Base-by-base conservation (phyloP, 192 early-diverging fungal genomes). In the Linderina pennispora region DNA sequence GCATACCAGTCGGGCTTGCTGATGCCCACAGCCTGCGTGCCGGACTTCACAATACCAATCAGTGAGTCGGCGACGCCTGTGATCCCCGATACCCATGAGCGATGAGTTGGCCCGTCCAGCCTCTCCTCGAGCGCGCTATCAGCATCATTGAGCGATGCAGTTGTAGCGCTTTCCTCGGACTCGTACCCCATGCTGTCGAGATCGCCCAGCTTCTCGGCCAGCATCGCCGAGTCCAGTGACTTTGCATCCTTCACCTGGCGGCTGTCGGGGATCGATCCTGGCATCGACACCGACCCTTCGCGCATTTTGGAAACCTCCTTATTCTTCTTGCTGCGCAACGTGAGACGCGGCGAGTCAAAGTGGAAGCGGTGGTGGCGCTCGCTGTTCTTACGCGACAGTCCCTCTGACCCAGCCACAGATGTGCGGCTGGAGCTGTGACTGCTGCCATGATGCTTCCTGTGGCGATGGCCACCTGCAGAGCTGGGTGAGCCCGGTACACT, bases 351-450 rank as follows among this genome's bases (percentile, higher is more conserved):
- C 36, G 65, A 68, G 20, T 57, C 58, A 28, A 61, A 33, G 33
- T 45, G 64, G 31, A 62, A 41, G 25, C 54, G 33, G 23, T 48
- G 35, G 36, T 43, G 39, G 26, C 39, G 20, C 13, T 50, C 45
- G 25, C 50, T 16, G 17, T 28, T 23, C 48, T 36, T 50, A n/a
- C 38, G 43, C 18, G 40, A 10, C 31, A 38, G 18, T 10, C 39
- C 24, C 36, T 31, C 47, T 24, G 22, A 33, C 6, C 58, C 45
- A 61, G 67, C 58, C 70, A 73, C 77, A 11, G 84, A 82, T 36
- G 81, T 85, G 38, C 74, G 60, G 53, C 85, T 31, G 28, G 78
- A n/a, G 79, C 55, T 32, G 55, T 53, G 35, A n/a, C n/a, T n/a
- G n/a, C n/a, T n/a, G n/a, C n/a, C n/a, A n/a, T n/a, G n/a, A n/a